phyloP scores from a whole-genome alignment of 2,329 filamentous ascomycete species.

The Arthrobotrys entomopaga region DNA sequence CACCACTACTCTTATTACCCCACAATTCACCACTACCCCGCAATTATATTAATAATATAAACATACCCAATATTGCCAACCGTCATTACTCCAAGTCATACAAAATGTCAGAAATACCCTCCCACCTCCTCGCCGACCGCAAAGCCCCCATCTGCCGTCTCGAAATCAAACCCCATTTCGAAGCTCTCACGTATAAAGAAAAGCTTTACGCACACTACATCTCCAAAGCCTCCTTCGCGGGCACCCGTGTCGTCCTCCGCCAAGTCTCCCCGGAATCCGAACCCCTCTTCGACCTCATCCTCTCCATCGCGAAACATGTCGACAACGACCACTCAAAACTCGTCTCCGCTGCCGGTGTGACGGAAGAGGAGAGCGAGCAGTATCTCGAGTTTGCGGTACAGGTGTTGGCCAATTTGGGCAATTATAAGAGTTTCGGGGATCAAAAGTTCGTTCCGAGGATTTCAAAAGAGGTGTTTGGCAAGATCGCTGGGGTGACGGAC shows the following conservation, averaged over 20 bases:
- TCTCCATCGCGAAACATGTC: conserved; percentile 74
- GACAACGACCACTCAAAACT: conserved; percentile 77
- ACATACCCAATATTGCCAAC: background rate
- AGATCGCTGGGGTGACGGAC: conserved; percentile 70
- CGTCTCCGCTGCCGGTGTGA: conserved; percentile 72
- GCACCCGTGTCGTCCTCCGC: conserved; percentile 79
- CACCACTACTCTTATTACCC: conserved; percentile 4
- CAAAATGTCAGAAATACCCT: conserved; percentile 37
- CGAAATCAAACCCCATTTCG: conserved; percentile 92
- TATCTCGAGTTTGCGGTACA: conserved; percentile 82
- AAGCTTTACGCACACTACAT: conserved; percentile 93
- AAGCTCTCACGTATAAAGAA: conserved; percentile 77
- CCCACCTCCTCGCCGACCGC: conserved; percentile 78
- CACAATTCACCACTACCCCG: conserved; percentile 6
- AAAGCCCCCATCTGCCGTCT: conserved; percentile 88
- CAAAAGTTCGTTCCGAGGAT: conserved; percentile 83
- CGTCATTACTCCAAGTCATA: conserved; percentile 2
- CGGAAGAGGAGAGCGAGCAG: conserved; percentile 71
- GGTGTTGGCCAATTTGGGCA: conserved; percentile 82
- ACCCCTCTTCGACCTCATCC: conserved; percentile 81
- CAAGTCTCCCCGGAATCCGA: conserved; percentile 85
- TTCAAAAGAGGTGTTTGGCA: conserved; percentile 71
- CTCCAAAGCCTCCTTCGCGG: conserved; percentile 77
- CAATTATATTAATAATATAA: background rate
- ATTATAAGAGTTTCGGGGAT: conserved; percentile 86